Conservation (phyloP, 768 basidiomycete species). For the Suillus tomentosus region DNA sequence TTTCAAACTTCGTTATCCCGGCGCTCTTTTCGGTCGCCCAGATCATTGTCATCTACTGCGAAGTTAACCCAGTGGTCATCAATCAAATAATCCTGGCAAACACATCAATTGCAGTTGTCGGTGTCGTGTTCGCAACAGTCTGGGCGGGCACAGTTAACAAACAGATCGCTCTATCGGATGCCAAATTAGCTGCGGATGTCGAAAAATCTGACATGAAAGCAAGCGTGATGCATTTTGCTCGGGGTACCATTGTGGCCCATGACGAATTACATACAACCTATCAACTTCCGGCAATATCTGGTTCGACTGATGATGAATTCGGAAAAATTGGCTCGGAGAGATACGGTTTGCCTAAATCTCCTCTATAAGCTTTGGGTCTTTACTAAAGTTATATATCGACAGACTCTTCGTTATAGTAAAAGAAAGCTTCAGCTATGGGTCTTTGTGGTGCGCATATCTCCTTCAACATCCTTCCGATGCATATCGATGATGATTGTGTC, state of each 20-base stretch:
- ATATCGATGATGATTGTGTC: not conserved
- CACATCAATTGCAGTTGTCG: conserved; percentile 33
- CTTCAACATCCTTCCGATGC: not conserved
- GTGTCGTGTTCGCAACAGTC: conserved; percentile 36
- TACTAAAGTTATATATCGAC: not conserved
- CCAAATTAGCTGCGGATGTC: not conserved
- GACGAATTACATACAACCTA: not conserved
- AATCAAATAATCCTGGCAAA: conserved; percentile 33
- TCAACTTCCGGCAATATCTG: conserved; percentile 1
- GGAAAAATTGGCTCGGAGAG: not conserved
- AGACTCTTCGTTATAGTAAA: not conserved
- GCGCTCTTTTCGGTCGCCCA: conserved; percentile 33
- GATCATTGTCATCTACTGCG: conserved; percentile 31
- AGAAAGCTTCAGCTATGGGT: not conserved
- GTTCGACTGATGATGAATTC: conserved; percentile 3
- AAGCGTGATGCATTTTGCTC: conserved; percentile 13
- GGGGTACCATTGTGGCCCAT: not conserved
- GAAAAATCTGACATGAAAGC: conserved; percentile 1
- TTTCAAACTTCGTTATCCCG: conserved; percentile 36
- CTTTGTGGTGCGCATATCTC: not conserved
- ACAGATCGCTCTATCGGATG: not conserved
- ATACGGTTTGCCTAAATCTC: conserved; percentile 6
- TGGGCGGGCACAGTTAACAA: conserved; percentile 25
- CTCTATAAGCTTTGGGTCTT: not conserved
- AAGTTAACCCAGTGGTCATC: conserved; percentile 22